Evolutionary conservation across 768 basidiomycete genomes (phyloP), one percentile per base, ranked within the genome.

Genomic region (Boletus edulis): DNA sequence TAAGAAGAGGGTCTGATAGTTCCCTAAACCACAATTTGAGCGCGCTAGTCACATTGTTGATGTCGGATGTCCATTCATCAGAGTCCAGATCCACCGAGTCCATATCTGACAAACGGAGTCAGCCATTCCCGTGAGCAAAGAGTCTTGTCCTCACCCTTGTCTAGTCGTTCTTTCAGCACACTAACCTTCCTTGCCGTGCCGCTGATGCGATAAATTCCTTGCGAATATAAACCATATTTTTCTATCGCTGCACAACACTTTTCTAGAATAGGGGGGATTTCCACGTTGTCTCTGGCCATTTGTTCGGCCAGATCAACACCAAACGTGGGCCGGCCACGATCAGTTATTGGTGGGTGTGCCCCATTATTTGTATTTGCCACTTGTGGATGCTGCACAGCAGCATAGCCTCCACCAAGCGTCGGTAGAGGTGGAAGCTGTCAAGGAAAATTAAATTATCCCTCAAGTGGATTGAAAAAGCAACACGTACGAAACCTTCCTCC

Each of bases 21-120:
- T 99, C 97, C 59, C 97, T 81, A 64, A 99, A 79, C 95, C 97
- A 99, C 64, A 94, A 78, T 73, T 99, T 99, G 58, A 98, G 76
- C 22, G 87, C 91, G 53, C 93, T 91, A n/a, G 97, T 82, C 49
- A 98, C 89, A 56, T 91, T 94, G 75, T 96, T 98, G 73, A 98
- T 94, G 69, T 99, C 97, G 17, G 84, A 80, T 34, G 89, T 83
- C 91, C 94, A 94, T 69, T 98, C 96, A 5, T 89, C 83, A 7
- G 86, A 78, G 67, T 94, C 85, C 49, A 99, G 77, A 72, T 98
- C 87, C 35, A 94, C 90, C 1, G 84, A 78, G 17, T 97, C 91
- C 45, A 98, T 72, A 70, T 98, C 96, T 87, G 47, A 35, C 17
- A 27, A 42, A n/a, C 10, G 17, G 8, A 44, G 41, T 66, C 78